Conservation (phyloP, 345 rosid species). For the Erysimum cheiranthoides region DNA sequence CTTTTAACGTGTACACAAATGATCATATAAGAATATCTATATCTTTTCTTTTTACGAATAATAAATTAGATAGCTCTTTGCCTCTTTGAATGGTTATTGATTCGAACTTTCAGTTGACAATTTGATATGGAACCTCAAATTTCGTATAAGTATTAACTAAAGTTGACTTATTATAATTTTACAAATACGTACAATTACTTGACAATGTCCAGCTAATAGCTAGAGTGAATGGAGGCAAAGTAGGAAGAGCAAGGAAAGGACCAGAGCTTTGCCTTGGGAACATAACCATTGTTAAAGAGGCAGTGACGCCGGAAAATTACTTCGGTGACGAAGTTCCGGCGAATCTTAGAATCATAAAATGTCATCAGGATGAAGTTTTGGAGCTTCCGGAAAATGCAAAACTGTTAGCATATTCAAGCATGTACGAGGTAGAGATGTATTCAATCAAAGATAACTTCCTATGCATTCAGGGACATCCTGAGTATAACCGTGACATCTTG, state of each 20-base stretch:
- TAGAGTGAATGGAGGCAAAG: slow-evolving; percentile 74
- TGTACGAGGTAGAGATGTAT: slow-evolving; percentile 80
- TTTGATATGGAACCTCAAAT: not conserved
- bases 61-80: not conserved
- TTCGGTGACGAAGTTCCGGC: slow-evolving; percentile 53
- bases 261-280: slow-evolving; percentile 78
- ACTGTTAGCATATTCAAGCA: slow-evolving; percentile 76
- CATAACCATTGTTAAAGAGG: slow-evolving; percentile 62
- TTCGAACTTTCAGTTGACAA: slow-evolving; percentile 7
- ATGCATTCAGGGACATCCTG: slow-evolving; percentile 93
- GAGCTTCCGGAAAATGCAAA: slow-evolving; percentile 72
- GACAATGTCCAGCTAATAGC: slow-evolving; percentile 62
- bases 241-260: slow-evolving; percentile 67
- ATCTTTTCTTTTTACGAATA: not conserved
- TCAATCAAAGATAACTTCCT: slow-evolving; percentile 58
- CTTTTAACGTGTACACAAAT: not conserved
- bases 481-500: slow-evolving; percentile 79
- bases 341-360: slow-evolving; percentile 62
- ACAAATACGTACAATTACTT: not conserved
- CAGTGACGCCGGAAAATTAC: slow-evolving; percentile 32
- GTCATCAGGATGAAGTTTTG: slow-evolving; percentile 84
- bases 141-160: not conserved
- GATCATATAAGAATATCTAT: not conserved
- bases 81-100: slow-evolving; percentile 10
- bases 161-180: not conserved